Conservation (phyloP, 2,329 filamentous ascomycete genomes). For the Dactylellina sp. region DNA sequence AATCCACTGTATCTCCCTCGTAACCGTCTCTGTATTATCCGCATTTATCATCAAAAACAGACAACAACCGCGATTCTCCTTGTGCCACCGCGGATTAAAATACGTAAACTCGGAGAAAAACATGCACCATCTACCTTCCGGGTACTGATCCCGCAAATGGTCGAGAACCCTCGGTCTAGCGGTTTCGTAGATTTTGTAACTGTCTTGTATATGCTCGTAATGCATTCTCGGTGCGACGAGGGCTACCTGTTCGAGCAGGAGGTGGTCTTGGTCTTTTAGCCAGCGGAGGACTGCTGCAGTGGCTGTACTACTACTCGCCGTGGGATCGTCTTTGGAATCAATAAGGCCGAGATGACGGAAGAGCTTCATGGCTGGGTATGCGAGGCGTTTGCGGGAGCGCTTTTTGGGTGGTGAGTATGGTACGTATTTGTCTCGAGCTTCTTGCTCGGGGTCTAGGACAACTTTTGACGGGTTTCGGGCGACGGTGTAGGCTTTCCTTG, state of each 20-base stretch:
- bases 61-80: slow-evolving; percentile 19
- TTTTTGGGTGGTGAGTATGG: neutral
- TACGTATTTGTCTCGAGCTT: neutral
- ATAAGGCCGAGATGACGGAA: slow-evolving; percentile 36
- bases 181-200: slow-evolving; percentile 9
- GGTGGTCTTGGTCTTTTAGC: slow-evolving; percentile 14
- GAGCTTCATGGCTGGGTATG: slow-evolving; percentile 5
- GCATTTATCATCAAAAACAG: slow-evolving; percentile 31
- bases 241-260: slow-evolving; percentile 23
- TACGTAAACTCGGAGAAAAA: slow-evolving; percentile 48
- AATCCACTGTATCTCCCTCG: slow-evolving; percentile 12
- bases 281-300: slow-evolving; percentile 12
- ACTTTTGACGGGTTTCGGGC: neutral
- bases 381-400: neutral
- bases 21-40: slow-evolving; percentile 9
- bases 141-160: slow-evolving; percentile 5
- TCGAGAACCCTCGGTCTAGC: slow-evolving; percentile 4
- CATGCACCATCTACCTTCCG: slow-evolving; percentile 20
- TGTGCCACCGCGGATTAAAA: neutral
- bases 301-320: too few relatives aligned
- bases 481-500: neutral
- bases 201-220: slow-evolving; percentile 14
- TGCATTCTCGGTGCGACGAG: slow-evolving; percentile 30
- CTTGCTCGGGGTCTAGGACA: neutral
- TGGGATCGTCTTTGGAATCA: neutral